Evolutionary conservation across 495 filamentous ascomycete species (phyloP).

Genomic region (Trichoderma virens): DNA sequence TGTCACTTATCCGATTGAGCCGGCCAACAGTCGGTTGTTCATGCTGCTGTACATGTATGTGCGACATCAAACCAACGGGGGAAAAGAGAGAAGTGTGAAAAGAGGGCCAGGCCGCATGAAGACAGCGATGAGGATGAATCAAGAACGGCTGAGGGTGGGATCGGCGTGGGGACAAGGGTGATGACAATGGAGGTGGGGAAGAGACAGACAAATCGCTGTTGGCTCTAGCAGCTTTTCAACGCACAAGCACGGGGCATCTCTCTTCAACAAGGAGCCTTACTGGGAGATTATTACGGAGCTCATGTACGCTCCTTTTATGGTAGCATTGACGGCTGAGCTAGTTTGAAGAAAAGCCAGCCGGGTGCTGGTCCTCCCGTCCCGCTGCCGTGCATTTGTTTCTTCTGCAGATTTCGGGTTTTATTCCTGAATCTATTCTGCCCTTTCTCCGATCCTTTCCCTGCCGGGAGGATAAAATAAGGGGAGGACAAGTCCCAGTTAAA

Average conservation of each 20-base stretch:
- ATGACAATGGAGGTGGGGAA: not conserved
- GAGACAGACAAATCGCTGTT: not conserved
- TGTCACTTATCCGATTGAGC: not conserved
- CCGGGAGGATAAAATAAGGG: not conserved
- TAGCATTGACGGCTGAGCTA: not conserved
- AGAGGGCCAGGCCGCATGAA: not conserved
- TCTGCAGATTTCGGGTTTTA: not conserved
- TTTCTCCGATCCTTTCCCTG: not conserved
- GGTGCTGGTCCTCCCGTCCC: not conserved
- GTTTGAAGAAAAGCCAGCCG: not conserved
- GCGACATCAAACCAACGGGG: not conserved
- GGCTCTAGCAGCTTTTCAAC: too few species aligned
- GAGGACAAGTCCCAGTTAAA: not conserved
- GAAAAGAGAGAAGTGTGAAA: not conserved
- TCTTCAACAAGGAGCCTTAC: too few species aligned
- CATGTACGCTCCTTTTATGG: too few species aligned
- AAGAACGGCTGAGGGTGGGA: not conserved
- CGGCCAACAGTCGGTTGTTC: conserved; percentile 1
- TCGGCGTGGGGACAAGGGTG: not conserved
- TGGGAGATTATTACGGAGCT: too few species aligned
- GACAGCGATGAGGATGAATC: not conserved
- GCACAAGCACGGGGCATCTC: too few species aligned
- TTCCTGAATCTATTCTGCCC: not conserved
- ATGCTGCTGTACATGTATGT: not conserved
- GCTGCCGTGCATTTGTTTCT: not conserved